These are phyloP conservation scores for Phytopythium helicoides DNA, from an alignment of 352 stramenopile species.

Conservation along the genomic window DNA sequence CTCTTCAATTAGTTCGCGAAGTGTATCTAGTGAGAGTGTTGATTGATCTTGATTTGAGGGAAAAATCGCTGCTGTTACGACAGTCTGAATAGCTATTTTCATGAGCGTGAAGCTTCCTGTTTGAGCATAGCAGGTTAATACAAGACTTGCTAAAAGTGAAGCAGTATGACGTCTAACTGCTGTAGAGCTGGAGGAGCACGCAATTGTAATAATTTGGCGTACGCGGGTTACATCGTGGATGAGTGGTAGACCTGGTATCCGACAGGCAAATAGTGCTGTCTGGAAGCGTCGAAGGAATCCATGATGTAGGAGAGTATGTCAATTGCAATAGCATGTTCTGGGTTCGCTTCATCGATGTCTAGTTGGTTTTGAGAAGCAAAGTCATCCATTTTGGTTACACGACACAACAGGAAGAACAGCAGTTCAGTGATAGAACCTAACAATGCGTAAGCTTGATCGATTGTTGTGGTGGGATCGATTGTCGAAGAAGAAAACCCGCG, in stretches of 20 bases:
- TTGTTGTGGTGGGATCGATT: slow-evolving; percentile 6
- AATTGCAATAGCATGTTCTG: slow-evolving; percentile 32
- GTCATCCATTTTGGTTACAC: slow-evolving; percentile 39
- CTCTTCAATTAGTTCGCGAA: slow-evolving; percentile 52
- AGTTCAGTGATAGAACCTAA: slow-evolving; percentile 50
- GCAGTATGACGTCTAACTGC: slow-evolving; percentile 33
- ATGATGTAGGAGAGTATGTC: slow-evolving; percentile 54
- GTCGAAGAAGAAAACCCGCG: background rate
- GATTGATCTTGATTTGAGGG: slow-evolving; percentile 6
- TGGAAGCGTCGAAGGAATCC: slow-evolving; percentile 45
- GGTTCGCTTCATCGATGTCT: slow-evolving; percentile 6
- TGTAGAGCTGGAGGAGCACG: slow-evolving; percentile 27
- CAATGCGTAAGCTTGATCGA: slow-evolving; percentile 46
- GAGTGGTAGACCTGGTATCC: slow-evolving; percentile 40
- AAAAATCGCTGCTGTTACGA: slow-evolving; percentile 49
- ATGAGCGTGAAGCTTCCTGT: slow-evolving; percentile 61
- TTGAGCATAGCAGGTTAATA: slow-evolving; percentile 53
- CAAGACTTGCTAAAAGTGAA: slow-evolving; percentile 43
- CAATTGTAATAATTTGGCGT: slow-evolving; percentile 43
- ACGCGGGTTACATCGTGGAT: slow-evolving; percentile 55
- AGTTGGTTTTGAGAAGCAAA: no score
- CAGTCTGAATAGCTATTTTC: slow-evolving; percentile 41
- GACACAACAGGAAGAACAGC: slow-evolving; percentile 56
- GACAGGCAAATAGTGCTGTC: slow-evolving; percentile 46
- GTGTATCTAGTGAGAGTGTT: slow-evolving; percentile 23